A percentile compares a stretch with the other conserved stretches of the same genome.
Conservation (phyloP, 306 rosid genomes). For the Astragalus membranaceus region DNA sequence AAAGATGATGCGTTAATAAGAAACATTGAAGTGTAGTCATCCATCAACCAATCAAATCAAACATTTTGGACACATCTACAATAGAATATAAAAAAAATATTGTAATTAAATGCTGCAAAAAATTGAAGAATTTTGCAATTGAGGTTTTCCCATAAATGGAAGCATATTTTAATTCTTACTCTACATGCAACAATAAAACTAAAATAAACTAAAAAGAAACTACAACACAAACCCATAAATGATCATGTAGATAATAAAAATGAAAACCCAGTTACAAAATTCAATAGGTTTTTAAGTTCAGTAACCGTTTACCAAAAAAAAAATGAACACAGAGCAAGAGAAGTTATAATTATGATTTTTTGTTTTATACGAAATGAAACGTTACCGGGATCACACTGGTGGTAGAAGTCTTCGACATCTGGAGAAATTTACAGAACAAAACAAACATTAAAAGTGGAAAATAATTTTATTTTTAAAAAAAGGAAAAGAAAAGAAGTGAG, state of each 20-base stretch:
- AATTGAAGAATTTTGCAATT: background rate
- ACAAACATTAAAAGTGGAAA: background rate
- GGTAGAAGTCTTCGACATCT: constrained; percentile 40
- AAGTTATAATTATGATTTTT: background rate
- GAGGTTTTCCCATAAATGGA: background rate
- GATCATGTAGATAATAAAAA: background rate
- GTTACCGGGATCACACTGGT: constrained; percentile 39
- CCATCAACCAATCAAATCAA: background rate
- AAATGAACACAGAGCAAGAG: background rate
- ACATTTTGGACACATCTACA: background rate
- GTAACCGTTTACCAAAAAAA: background rate
- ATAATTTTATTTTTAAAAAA: no score
- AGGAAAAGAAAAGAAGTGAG: background rate
- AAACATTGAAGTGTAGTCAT: background rate
- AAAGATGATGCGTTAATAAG: background rate
- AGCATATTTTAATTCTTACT: background rate
- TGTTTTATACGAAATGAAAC: background rate
- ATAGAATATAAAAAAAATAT: background rate
- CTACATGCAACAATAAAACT: background rate
- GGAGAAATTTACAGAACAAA: background rate
- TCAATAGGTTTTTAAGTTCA: background rate
- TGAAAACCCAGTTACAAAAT: background rate
- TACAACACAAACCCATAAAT: background rate
- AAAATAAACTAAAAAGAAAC: background rate
- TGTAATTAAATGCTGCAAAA: constrained; percentile 4